Base-by-base conservation (phyloP, 805 yeast genomes). In the Wickerhamomyces pijperi region DNA sequence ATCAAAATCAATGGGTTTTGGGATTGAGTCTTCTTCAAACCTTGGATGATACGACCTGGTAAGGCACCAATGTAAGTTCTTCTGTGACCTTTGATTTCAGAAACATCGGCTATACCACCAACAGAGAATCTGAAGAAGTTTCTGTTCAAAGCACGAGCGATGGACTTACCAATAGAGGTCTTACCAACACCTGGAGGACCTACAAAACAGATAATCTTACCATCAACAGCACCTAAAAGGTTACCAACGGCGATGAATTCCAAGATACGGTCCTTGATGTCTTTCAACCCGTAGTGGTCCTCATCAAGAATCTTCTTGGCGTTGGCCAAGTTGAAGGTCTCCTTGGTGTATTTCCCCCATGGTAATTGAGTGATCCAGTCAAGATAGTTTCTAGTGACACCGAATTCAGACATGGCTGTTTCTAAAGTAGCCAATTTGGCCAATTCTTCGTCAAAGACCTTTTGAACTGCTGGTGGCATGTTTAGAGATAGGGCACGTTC, bases 151-250 rank as follows among this genome's bases (percentile, higher is more conserved):
- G 97, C 80, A 48, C 85, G 82, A 8, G 98, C 97, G 58, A 92
- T 86, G 1, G 97, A 86, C 60, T 80, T 83, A 48, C 96, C 97
- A 54, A 92, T 88, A 1, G 97, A 90, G 0, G 99, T 94, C 59
- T 92, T 92, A 63, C 99, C 99, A 18, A 94, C 97, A 67, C 99
- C 99, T 2, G 99, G 99, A 18, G 99, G 98, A 14, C 99, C 99
- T 31, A 87, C 94, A 51, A 92, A 78, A 64, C 97, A 92, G 37
- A 92, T 69, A 42, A 92, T 92, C 61, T 90, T 92, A 58, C 98
- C 99, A 56, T 88, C 94, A 21, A 90, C 94, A 46, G 86, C 82
- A 38, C 97, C 96, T 13, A 85, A 67, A 28, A 94, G 70, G 56
- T 85, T 87, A 31, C 95, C 97, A 49, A 87, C 90, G 2, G 98